These are phyloP conservation scores for Oxytropis ochrocephala DNA, from an alignment of 306 rosid species.

Conservation along the genomic window DNA sequence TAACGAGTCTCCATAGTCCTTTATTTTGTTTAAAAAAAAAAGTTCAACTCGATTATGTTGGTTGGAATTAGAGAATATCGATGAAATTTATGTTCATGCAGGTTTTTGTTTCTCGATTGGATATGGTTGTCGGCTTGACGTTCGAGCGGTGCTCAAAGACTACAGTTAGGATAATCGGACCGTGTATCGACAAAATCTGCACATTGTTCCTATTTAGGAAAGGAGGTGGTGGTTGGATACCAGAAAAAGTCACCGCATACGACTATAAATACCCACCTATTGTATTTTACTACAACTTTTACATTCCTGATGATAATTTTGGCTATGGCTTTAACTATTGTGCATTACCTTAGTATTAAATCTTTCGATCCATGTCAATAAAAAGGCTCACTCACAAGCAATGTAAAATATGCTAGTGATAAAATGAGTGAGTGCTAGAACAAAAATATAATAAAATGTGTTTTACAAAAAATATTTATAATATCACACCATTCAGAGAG, in stretches of 20 bases:
- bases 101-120: constrained; percentile 48
- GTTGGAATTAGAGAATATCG: too few species aligned
- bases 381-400: too few species aligned
- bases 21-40: too few species aligned
- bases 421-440: too few species aligned
- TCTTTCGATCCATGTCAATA: too few species aligned
- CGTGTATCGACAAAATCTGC: constrained; percentile 47
- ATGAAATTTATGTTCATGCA: background rate
- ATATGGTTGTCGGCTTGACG: constrained; percentile 33
- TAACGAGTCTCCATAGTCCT: too few species aligned
- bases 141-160: constrained; percentile 43
- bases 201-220: constrained; percentile 37
- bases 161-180: constrained; percentile 34
- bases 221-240: constrained; percentile 66
- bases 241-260: constrained; percentile 35
- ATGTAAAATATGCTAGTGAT: too few species aligned
- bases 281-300: constrained; percentile 26
- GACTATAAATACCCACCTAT: constrained; percentile 24
- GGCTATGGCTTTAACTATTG: constrained; percentile 45
- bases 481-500: too few species aligned
- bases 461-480: too few species aligned
- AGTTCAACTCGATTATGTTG: too few species aligned
- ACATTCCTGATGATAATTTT: constrained; percentile 21
- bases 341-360: background rate
- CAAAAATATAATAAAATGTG: too few species aligned